Evolutionary conservation across 1,284 basidiomycete species (phyloP), one percentile per base, ranked within the genome.

Genomic region (Veloporphyrellus conicus): DNA sequence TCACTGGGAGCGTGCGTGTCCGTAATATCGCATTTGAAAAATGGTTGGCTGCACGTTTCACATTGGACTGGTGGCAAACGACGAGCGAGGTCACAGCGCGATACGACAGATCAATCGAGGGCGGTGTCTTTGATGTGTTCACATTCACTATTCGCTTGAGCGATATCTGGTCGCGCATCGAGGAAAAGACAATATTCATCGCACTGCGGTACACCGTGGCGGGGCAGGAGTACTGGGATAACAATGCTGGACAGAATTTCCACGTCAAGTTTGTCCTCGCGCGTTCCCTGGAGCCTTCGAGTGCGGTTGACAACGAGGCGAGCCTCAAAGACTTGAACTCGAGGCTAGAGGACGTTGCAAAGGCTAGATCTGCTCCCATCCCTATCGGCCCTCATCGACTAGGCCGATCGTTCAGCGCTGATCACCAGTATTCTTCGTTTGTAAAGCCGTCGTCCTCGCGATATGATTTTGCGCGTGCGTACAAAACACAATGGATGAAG

Each of bases 61-160:
- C 94, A 2, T 79, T 94, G 57, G 94, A 98, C 66, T 78, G 77
- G 60, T 98, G 95, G 94, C 90, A 93, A 68, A 98, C 94, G 31
- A 94, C 90, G 49, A 92, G 87, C 64, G 94, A 98, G 69, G 90
- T 97, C 39, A 82, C 85, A 1, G 93, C 84, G 20, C 81, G 79
- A 37, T 87, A 91, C 66, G 69, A 80, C 43, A 83, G 87, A 55
- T 83, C 85, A 20, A 56, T 85, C 16, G 72, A 74, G 48, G 69
- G 68, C n/a, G 76, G 74, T 36, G 54, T 62, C 29, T 81, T 81
- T 60, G 92, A 94, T 63, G 64, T 81, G 19, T 89, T 89, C 63
- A 62, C 70, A 28, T 89, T 89, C 62, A 67, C 66, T n/a, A 81
- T 88, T 49, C 75, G 77, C 39, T 62, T 87, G n/a, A 73, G 76